Percentiles rank a stretch among this genome's conserved stretches.
phyloP scores from a whole-genome alignment of 768 basidiomycete genomes.

The Trametes cinnabarina region DNA sequence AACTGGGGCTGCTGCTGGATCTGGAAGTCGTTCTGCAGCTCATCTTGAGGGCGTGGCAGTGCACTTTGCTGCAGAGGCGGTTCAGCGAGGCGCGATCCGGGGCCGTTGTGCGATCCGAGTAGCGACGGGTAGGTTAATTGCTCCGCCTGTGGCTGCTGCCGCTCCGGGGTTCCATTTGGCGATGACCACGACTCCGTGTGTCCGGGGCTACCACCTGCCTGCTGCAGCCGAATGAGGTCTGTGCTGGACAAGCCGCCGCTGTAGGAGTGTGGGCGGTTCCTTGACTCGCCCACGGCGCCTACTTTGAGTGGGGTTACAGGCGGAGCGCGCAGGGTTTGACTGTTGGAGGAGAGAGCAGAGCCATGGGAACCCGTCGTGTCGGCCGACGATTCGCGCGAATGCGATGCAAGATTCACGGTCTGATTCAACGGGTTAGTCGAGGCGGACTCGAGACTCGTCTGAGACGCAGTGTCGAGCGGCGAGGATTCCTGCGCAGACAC shows the following conservation, averaged over 20 bases:
- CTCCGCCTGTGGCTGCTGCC: slow-evolving; percentile 27
- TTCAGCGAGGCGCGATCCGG: slow-evolving; percentile 44
- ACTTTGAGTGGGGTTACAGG: slow-evolving; percentile 51
- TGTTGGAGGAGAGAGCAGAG: slow-evolving; percentile 48
- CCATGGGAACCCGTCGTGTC: slow-evolving; percentile 67
- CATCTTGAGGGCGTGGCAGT: slow-evolving; percentile 25
- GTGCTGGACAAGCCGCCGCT: slow-evolving; percentile 74
- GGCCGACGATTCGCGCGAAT: slow-evolving; percentile 82
- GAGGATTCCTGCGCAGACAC: slow-evolving; percentile 63
- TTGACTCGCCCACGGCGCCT: slow-evolving; percentile 51
- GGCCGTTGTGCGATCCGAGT: slow-evolving; percentile 39
- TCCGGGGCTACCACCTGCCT: slow-evolving; percentile 46
- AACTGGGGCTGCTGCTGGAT: slow-evolving; percentile 58
- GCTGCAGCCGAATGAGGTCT: slow-evolving; percentile 73
- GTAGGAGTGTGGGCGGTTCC: slow-evolving; percentile 80
- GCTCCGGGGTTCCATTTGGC: slow-evolving; percentile 30
- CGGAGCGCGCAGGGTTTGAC: slow-evolving; percentile 55
- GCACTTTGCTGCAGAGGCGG: slow-evolving; percentile 43
- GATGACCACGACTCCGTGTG: slow-evolving; percentile 29
- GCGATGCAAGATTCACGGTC: slow-evolving; percentile 56
- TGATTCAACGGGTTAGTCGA: slow-evolving; percentile 70
- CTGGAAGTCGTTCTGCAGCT: slow-evolving; percentile 53
- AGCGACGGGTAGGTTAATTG: slow-evolving; percentile 67
- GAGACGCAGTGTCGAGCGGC: slow-evolving; percentile 71
- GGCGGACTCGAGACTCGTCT: slow-evolving; percentile 62